Conservation (phyloP, 2,329 filamentous ascomycete species). For the Phaeosphaeriaceae sp. region DNA sequence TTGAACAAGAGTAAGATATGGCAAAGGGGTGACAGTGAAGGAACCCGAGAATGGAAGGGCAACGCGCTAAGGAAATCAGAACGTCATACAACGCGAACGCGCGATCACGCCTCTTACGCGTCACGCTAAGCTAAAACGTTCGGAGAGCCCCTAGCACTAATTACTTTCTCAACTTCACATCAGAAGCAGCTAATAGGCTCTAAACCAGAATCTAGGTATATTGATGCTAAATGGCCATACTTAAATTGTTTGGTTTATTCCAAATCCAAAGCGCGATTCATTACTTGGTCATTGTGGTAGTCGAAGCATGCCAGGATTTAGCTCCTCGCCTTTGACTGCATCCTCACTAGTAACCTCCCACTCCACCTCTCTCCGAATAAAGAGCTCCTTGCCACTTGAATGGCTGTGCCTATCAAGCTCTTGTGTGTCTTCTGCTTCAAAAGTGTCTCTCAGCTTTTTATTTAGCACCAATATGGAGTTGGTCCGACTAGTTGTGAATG, state of each 20-base stretch:
- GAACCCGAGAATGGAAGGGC: slow-evolving; percentile 21
- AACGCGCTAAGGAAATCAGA: slow-evolving; percentile 34
- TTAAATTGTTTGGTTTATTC: no score
- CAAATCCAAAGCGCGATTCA: no score
- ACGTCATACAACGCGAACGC: slow-evolving; percentile 33
- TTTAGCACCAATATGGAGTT: neutral
- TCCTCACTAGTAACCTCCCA: slow-evolving; percentile 5
- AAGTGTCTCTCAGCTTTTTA: neutral
- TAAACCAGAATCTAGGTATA: no score
- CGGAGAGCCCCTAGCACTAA: neutral
- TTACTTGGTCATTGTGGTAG: neutral
- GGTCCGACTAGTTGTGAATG: neutral
- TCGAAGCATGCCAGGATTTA: neutral
- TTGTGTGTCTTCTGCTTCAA: neutral
- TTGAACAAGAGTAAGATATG: no score
- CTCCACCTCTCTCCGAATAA: slow-evolving; percentile 2
- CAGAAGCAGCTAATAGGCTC: neutral
- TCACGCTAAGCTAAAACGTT: slow-evolving; percentile 7
- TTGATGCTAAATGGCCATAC: no score
- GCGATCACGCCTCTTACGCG: slow-evolving; percentile 28
- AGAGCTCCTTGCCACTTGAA: slow-evolving; percentile 1
- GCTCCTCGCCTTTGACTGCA: neutral
- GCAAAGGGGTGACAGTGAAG: slow-evolving; percentile 15
- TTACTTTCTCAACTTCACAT: neutral
- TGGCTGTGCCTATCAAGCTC: neutral